Evolutionary conservation across 2,329 filamentous ascomycete species (phyloP), one percentile per base, ranked within the genome.

Genomic region (Metarhizium sp.): DNA sequence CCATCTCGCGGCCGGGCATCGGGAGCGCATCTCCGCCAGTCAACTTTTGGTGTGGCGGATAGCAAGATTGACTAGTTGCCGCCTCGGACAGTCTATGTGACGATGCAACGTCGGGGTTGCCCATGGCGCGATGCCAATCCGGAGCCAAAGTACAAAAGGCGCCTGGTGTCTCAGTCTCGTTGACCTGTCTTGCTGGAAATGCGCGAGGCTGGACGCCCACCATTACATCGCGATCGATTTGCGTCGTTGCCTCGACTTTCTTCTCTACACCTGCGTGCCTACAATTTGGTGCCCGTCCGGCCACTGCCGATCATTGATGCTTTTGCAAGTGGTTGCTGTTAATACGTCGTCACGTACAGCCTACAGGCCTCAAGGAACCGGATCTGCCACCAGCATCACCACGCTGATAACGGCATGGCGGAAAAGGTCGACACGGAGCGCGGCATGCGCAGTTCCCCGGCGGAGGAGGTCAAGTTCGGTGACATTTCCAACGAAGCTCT

Each of bases 401-500:
- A 45, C 16, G 7, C 6, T 8, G 18, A 3, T 1, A 16, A 14
- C 47, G 34, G 14, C 38, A 56, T 56, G 54, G 20, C 50, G n/a
- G 52, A 30, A 34, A 50, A 45, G 14, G 2, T 14, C 18, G 38
- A 50, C 11, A 36, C 38, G 3, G 30, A 53, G 45, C 38, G 18
- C 11, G 13, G 34, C 13, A 10, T 8, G 20, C 7, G 45, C 30
- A 36, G 46, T 4, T 25, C 51, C 14, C 36, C 7, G 38, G 18
- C 18, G 8, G 29, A 53, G 8, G 29, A 53, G 14, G 38, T 14
- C 46, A 36, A 50, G 18, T 30, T 47, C 20, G 36, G 43, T 11
- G 54, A 30, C 2, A 10, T 25, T 29, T 40, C 30, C 1, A 40
- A 45, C 14, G 54, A 62, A 50, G 58, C 58, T 18, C 49, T 65